phyloP scores from a whole-genome alignment of 441 rosid genomes.

The Theobroma grandiflorum region DNA sequence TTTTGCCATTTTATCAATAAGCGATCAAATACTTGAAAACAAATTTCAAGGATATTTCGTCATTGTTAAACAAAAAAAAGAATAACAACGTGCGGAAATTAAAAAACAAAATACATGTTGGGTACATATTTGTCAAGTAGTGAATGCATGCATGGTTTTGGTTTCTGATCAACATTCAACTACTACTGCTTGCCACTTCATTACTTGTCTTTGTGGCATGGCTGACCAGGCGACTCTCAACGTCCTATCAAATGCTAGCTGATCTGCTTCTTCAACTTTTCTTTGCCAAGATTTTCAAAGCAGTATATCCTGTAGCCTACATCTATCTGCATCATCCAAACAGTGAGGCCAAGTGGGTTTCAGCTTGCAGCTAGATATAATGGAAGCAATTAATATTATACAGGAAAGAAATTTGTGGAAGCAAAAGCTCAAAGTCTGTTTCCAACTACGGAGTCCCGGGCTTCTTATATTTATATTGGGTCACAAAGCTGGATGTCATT shows the following conservation, averaged over 20 bases:
- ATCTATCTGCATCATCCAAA: neutral
- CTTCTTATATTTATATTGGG: too few relatives aligned
- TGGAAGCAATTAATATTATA: neutral
- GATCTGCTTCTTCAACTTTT: neutral
- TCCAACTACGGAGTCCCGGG: too few relatives aligned
- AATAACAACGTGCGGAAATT: neutral
- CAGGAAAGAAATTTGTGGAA: neutral
- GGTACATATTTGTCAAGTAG: too few relatives aligned
- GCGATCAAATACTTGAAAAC: neutral
- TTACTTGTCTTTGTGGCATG: neutral
- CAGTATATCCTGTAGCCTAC: neutral
- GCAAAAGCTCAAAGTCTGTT: too few relatives aligned
- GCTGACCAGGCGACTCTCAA: neutral
- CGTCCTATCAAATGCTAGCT: neutral
- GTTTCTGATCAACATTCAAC: neutral
- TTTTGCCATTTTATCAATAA: too few relatives aligned
- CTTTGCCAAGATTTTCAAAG: slow-evolving; percentile 4
- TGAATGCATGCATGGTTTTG: neutral
- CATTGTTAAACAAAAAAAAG: neutral
- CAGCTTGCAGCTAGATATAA: neutral
- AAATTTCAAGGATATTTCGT: neutral
- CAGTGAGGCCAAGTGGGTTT: neutral
- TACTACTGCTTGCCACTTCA: neutral
- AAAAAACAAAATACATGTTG: neutral
- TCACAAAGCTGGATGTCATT: too few relatives aligned